These are phyloP conservation scores for Fraxinus latifolia DNA, from an alignment of 305 asterid genomes.

Conservation along the genomic window DNA sequence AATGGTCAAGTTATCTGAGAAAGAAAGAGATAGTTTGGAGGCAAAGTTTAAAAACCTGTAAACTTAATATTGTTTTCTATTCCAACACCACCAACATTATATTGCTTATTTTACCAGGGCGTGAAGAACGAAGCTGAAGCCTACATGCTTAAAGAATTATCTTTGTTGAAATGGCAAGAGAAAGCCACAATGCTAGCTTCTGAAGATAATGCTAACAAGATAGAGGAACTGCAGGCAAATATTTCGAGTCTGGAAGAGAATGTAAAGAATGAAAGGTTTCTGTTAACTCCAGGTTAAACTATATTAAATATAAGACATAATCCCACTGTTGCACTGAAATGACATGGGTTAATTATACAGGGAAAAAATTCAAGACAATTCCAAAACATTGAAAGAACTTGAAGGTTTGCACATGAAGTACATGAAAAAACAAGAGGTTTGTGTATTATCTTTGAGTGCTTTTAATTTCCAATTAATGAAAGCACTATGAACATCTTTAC, in stretches of 20 bases:
- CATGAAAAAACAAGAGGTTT: conserved; percentile 82
- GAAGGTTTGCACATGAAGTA: conserved; percentile 70
- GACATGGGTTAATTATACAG: conserved; percentile 37
- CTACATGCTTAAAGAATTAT: conserved; percentile 90
- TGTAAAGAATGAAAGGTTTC: conserved; percentile 71
- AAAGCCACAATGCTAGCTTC: conserved; percentile 76
- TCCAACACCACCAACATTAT: background rate
- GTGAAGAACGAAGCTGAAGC: conserved; percentile 95
- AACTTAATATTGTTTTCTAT: conserved; percentile 11
- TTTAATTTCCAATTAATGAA: background rate
- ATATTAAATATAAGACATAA: background rate
- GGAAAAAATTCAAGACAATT: conserved; percentile 71
- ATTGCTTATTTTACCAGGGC: conserved; percentile 41
- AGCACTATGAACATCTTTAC: background rate
- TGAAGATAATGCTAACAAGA: conserved; percentile 57
- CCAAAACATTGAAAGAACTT: conserved; percentile 63
- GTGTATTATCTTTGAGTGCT: conserved; percentile 1
- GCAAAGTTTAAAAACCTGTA: conserved; percentile 31
- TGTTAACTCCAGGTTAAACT: background rate
- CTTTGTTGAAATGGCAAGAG: conserved; percentile 88
- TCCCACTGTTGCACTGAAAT: conserved; percentile 12
- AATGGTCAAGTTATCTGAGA: conserved; percentile 96
- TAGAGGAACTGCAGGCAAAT: conserved; percentile 52
- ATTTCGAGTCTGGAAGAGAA: conserved; percentile 64
- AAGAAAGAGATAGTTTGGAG: conserved; percentile 95